These are phyloP conservation scores for Aureobasidium sp. DNA, from an alignment of 2,329 filamentous ascomycete species.

Conservation along the genomic window DNA sequence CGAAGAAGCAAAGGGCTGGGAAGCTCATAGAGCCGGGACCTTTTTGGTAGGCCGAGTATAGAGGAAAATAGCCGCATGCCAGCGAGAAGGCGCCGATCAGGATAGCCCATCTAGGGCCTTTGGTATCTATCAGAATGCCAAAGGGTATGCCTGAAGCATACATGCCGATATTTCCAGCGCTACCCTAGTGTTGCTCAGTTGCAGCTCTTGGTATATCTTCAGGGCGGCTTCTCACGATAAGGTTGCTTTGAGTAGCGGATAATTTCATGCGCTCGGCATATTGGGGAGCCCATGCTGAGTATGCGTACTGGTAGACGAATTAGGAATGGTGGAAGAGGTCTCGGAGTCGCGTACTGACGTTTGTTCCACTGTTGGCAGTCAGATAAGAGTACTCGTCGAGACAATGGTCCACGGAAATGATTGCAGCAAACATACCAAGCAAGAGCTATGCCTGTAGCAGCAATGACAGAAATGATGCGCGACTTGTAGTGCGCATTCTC, in stretches of 20 bases:
- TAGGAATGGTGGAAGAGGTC: neutral
- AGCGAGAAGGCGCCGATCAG: conserved; percentile 67
- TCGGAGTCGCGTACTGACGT: conserved; percentile 50
- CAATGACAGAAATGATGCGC: conserved; percentile 74
- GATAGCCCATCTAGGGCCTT: conserved; percentile 72
- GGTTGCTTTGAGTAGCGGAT: conserved; percentile 85
- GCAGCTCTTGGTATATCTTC: conserved; percentile 19
- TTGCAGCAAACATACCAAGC: conserved; percentile 49
- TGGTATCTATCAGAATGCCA: conserved; percentile 77
- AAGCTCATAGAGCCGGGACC: conserved; percentile 54
- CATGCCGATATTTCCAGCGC: conserved; percentile 87
- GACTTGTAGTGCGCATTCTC: conserved; percentile 48
- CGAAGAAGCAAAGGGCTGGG: conserved; percentile 66
- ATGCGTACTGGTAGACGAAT: conserved; percentile 67
- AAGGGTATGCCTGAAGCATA: conserved; percentile 85
- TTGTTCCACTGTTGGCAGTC: conserved; percentile 55
- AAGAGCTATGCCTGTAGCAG: conserved; percentile 75
- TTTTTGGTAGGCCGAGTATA: conserved; percentile 69
- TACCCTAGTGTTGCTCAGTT: conserved; percentile 35
- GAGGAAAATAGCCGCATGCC: conserved; percentile 74
- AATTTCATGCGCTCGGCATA: conserved; percentile 82
- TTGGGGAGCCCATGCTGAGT: conserved; percentile 95
- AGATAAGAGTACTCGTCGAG: neutral
- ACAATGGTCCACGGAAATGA: neutral
- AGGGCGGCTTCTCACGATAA: conserved; percentile 58